Conservation (phyloP, 2,329 filamentous ascomycete genomes). For the Periconia macrospinosa region DNA sequence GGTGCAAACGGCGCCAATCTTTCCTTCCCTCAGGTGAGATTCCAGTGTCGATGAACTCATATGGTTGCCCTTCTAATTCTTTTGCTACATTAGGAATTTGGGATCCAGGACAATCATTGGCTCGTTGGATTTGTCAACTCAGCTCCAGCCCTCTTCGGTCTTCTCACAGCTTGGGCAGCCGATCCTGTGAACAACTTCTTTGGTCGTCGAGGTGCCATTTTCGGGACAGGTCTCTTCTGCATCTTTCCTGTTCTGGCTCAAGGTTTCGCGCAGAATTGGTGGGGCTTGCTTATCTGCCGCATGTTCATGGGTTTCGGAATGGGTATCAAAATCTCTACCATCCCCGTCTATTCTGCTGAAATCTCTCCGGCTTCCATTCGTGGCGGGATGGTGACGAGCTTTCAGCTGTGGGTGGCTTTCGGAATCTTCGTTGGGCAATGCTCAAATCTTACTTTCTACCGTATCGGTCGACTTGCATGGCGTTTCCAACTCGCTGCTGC, state of each 20-base stretch:
- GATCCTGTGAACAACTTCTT: slow-evolving; percentile 31
- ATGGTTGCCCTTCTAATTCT: neutral
- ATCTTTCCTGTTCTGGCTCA: slow-evolving; percentile 12
- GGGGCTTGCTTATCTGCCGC: slow-evolving; percentile 9
- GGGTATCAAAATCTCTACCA: slow-evolving; percentile 43
- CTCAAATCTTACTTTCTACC: slow-evolving; percentile 37
- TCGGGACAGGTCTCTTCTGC: slow-evolving; percentile 28
- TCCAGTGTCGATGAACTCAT: neutral
- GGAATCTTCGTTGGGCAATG: slow-evolving; percentile 43
- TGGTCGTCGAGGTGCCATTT: slow-evolving; percentile 35
- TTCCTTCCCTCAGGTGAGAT: slow-evolving; percentile 53
- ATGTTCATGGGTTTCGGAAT: slow-evolving; percentile 39
- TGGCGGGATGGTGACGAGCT: slow-evolving; percentile 45
- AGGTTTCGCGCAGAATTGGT: slow-evolving; percentile 14
- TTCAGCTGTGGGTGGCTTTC: slow-evolving; percentile 42
- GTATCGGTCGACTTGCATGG: slow-evolving; percentile 27
- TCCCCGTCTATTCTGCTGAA: slow-evolving; percentile 47
- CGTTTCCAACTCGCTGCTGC: slow-evolving; percentile 32
- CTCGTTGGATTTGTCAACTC: slow-evolving; percentile 29
- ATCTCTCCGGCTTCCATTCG: slow-evolving; percentile 42
- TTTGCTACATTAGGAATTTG: slow-evolving; percentile 39
- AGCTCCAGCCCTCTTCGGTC: slow-evolving; percentile 10
- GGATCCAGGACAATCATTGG: slow-evolving; percentile 46
- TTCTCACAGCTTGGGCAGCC: slow-evolving; percentile 22
- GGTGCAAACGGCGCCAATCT: slow-evolving; percentile 57